Evolutionary conservation across 371 early-diverging fungal species (phyloP).

Genomic region (Mucor ambiguus): DNA sequence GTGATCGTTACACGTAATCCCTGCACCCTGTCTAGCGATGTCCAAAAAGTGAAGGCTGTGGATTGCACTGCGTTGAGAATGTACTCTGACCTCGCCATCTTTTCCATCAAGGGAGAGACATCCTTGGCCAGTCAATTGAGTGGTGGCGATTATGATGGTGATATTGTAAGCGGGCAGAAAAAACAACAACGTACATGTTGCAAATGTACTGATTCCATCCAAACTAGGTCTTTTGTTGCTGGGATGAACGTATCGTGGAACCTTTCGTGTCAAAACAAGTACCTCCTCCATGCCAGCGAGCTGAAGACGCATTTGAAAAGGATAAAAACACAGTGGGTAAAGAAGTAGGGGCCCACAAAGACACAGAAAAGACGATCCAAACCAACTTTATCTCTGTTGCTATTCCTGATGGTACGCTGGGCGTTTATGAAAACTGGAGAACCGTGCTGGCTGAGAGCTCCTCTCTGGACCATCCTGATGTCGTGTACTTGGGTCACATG

Average conservation of each 20-base stretch:
- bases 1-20: conserved; percentile 50
- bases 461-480: conserved; percentile 39
- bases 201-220: background rate
- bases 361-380: conserved; percentile 32
- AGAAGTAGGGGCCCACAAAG: conserved; percentile 4
- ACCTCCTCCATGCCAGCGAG: conserved; percentile 9
- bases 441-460: conserved; percentile 35
- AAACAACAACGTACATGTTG: background rate
- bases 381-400: conserved; percentile 28
- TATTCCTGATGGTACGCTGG: conserved; percentile 39
- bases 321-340: conserved; percentile 26
- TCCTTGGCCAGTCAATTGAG: conserved; percentile 48
- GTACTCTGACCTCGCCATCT: conserved; percentile 49
- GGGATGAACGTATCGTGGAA: conserved; percentile 50
- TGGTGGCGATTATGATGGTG: conserved; percentile 62
- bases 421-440: conserved; percentile 48
- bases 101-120: conserved; percentile 39
- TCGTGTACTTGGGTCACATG: conserved; percentile 49
- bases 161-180: conserved; percentile 38
- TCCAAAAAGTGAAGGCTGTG: conserved; percentile 49
- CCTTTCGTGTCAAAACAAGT: conserved; percentile 33
- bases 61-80: conserved; percentile 37
- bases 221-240: conserved; percentile 51
- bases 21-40: conserved; percentile 46
- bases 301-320: conserved; percentile 36